These are phyloP conservation scores for Echinosophora koreensis DNA, from an alignment of 306 rosid species.

Conservation along the genomic window DNA sequence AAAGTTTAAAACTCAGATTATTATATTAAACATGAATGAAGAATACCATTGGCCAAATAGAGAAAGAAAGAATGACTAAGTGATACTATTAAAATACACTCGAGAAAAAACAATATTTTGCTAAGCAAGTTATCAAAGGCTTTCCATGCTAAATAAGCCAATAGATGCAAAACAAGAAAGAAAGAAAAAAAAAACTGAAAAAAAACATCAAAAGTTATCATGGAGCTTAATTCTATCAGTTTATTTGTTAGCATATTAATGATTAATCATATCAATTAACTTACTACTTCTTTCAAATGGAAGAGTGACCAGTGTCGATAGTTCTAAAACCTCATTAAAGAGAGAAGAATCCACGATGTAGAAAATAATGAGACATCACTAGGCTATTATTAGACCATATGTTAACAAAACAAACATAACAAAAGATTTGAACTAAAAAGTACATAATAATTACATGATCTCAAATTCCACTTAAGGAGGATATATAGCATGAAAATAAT, in stretches of 20 bases:
- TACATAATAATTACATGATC: background rate
- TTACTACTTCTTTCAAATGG: constrained; percentile 3
- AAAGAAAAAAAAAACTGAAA: background rate
- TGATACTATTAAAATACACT: background rate
- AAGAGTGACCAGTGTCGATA: background rate
- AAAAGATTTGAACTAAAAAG: constrained; percentile 1
- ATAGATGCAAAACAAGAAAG: background rate
- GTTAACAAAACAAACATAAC: background rate
- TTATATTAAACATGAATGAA: background rate
- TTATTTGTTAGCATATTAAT: background rate
- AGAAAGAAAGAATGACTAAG: background rate
- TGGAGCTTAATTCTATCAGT: constrained; percentile 12
- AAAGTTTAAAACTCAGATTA: background rate
- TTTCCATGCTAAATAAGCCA: background rate
- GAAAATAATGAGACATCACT: background rate
- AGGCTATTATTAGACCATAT: background rate
- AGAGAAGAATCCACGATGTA: background rate
- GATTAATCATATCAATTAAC: background rate
- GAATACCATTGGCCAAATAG: constrained; percentile 5
- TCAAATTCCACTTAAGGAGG: background rate
- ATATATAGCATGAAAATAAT: background rate
- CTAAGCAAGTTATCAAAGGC: background rate
- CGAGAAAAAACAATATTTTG: background rate
- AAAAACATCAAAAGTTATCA: background rate
- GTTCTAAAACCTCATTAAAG: background rate